phyloP scores from a whole-genome alignment of 352 stramenopile genomes.

The Globisporangium middletonii region DNA sequence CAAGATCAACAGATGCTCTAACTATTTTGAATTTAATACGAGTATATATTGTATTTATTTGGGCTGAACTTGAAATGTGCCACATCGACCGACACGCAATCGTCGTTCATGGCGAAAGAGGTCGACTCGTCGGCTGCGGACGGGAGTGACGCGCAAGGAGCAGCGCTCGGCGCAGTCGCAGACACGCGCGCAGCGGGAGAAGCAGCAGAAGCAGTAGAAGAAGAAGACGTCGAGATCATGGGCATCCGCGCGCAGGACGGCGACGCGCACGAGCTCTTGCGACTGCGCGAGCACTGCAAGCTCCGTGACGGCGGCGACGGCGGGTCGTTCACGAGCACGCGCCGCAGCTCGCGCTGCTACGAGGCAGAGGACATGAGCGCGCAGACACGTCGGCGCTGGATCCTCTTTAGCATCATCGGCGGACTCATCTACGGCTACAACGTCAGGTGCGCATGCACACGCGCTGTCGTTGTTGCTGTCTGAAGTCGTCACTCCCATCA shows the following conservation, averaged over 20 bases:
- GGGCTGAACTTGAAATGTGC: no score
- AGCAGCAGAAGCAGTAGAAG: background rate
- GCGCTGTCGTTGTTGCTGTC: no score
- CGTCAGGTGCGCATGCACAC: constrained; percentile 31
- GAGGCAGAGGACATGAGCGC: constrained; percentile 12
- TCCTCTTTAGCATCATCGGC: constrained; percentile 74
- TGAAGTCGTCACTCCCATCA: no score
- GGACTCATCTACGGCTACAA: constrained; percentile 89
- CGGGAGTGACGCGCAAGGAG: no score
- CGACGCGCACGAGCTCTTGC: constrained; percentile 60
- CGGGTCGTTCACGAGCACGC: constrained; percentile 5
- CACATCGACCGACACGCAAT: no score
- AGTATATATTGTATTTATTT: no score
- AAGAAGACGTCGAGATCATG: background rate
- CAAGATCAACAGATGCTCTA: background rate
- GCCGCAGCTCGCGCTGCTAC: constrained; percentile 16
- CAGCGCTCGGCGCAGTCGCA: no score
- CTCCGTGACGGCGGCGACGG: background rate
- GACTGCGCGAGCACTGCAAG: constrained; percentile 31
- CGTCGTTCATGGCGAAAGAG: no score
- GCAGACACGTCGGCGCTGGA: constrained; percentile 47
- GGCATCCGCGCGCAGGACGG: constrained; percentile 13
- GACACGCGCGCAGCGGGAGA: background rate
- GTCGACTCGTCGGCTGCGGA: no score
- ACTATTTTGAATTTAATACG: background rate